phyloP scores from a whole-genome alignment of 306 rosid species.

The Leucaena leucocephala region DNA sequence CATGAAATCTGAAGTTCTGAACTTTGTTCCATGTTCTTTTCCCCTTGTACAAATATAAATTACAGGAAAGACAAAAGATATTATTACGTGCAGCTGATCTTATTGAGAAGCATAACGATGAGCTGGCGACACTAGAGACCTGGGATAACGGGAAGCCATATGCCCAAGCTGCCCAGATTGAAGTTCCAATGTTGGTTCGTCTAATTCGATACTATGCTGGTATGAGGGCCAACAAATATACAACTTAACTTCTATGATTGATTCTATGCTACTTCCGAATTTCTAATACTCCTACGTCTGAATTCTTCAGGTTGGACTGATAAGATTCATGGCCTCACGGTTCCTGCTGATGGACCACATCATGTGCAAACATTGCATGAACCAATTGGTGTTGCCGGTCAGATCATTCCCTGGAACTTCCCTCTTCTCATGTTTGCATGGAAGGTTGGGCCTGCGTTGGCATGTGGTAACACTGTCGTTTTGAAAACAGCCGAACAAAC shows the following conservation, averaged over 20 bases:
- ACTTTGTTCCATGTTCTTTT: not conserved
- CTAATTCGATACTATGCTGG: conserved; percentile 84
- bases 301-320: conserved; percentile 82
- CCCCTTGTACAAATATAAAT: not conserved
- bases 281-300: conserved; percentile 19
- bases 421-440: conserved; percentile 91
- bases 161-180: conserved; percentile 71
- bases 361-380: conserved; percentile 89
- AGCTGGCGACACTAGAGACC: conserved; percentile 83
- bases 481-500: conserved; percentile 95
- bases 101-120: conserved; percentile 73
- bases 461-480: conserved; percentile 84
- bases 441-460: conserved; percentile 94
- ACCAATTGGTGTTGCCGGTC: conserved; percentile 95
- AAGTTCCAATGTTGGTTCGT: conserved; percentile 73
- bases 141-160: conserved; percentile 96
- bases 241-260: not conserved
- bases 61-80: conserved; percentile 71
- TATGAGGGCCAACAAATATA: conserved; percentile 34
- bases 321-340: conserved; percentile 89
- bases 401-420: conserved; percentile 97
- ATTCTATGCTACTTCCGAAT: not conserved
- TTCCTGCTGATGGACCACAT: conserved; percentile 79
- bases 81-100: conserved; percentile 82
- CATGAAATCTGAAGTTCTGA: conserved; percentile 7